phyloP scores from a whole-genome alignment of 441 rosid species.

The Eruca vesicaria region DNA sequence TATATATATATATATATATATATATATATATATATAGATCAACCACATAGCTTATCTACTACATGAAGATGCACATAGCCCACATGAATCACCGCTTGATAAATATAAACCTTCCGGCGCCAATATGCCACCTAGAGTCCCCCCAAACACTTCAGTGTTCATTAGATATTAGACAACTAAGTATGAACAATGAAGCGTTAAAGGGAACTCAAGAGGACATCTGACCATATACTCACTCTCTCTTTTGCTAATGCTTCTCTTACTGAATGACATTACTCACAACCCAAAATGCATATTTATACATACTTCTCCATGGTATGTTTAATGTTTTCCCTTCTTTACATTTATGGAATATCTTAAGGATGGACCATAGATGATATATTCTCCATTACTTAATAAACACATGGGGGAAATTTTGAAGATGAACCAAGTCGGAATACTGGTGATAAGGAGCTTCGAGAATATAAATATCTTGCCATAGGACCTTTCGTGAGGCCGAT shows the following conservation, averaged over 20 bases:
- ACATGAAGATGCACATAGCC: not conserved
- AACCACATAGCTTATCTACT: not conserved
- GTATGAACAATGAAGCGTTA: conserved; percentile 31
- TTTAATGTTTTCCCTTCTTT: not conserved
- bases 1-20: no score
- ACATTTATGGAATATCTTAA: not conserved
- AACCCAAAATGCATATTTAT: conserved; percentile 6
- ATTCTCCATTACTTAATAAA: conserved; percentile 4
- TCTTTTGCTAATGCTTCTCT: conserved; percentile 3
- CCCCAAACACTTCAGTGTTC: conserved; percentile 51
- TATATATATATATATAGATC: not conserved
- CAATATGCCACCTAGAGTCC: conserved; percentile 44
- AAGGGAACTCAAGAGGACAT: conserved; percentile 37
- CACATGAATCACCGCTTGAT: not conserved
- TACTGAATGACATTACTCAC: not conserved
- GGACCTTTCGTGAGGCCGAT: not conserved
- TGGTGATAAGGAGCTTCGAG: not conserved
- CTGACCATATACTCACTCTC: conserved; percentile 3
- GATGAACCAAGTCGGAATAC: conserved; percentile 34
- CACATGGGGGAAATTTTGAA: conserved; percentile 11
- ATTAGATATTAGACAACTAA: not conserved
- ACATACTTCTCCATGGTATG: not conserved
- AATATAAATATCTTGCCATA: not conserved
- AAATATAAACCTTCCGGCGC: not conserved
- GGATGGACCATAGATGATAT: conserved; percentile 6